These are phyloP conservation scores for Vickermania ingenoplastis DNA, from an alignment of 208 protist species.

Conservation along the genomic window DNA sequence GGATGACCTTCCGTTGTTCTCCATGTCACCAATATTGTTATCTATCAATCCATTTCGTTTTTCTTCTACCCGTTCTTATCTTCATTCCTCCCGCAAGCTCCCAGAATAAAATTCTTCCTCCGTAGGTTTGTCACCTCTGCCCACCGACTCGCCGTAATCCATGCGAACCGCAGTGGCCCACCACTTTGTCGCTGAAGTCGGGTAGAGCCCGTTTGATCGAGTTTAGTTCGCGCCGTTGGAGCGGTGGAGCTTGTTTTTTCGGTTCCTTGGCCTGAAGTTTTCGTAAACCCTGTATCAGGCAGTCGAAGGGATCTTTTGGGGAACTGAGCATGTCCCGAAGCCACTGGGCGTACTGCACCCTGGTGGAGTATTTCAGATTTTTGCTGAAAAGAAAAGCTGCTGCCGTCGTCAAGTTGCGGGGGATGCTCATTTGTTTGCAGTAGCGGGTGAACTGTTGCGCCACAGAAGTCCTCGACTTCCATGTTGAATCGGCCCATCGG, in stretches of 20 bases:
- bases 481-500: neutral
- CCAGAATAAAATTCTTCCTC: neutral
- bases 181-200: conserved; percentile 1
- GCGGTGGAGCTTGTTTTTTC: conserved; percentile 1
- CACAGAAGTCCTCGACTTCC: neutral
- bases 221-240: conserved; percentile 4
- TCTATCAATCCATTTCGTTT: too few species aligned
- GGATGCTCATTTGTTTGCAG: neutral
- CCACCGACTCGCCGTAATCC: conserved; percentile 4
- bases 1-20: too few species aligned
- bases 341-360: conserved; percentile 3
- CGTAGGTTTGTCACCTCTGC: neutral
- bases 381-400: conserved; percentile 2
- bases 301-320: conserved; percentile 1
- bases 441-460: neutral
- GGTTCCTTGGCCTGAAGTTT: conserved; percentile 2
- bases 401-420: neutral
- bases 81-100: too few species aligned
- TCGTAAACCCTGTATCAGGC: conserved; percentile 2
- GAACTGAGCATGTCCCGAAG: conserved; percentile 1
- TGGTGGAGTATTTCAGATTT: neutral
- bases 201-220: neutral
- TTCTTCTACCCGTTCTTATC: too few species aligned
- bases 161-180: neutral
- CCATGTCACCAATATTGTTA: too few species aligned